Conservation (phyloP, 2,329 filamentous ascomycete species). For the Verticillium longisporum region DNA sequence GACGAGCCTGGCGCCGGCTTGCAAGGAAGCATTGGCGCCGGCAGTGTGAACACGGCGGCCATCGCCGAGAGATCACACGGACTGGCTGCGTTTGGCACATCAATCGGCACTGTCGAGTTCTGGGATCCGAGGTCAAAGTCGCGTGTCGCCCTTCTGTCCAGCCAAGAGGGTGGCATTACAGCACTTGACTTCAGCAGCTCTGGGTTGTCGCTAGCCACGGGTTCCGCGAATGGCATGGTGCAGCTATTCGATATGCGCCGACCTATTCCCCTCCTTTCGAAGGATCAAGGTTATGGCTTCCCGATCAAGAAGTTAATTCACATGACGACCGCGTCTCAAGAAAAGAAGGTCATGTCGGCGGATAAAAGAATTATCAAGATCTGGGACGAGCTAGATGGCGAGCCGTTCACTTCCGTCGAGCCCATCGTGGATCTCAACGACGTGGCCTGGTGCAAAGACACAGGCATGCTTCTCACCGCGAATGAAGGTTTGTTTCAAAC, state of each 20-base stretch:
- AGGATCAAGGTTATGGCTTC: conserved; percentile 94
- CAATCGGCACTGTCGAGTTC: conserved; percentile 91
- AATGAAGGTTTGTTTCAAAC: conserved; percentile 58
- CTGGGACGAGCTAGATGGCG: conserved; percentile 78
- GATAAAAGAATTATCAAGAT: conserved; percentile 97
- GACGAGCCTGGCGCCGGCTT: conserved; percentile 69
- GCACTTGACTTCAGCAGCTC: conserved; percentile 80
- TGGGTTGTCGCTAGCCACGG: conserved; percentile 78
- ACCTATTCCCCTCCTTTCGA: conserved; percentile 76
- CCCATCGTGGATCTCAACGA: conserved; percentile 92
- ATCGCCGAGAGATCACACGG: conserved; percentile 88
- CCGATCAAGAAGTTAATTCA: conserved; percentile 79
- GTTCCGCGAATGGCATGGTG: conserved; percentile 80
- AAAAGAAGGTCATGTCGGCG: conserved; percentile 82
- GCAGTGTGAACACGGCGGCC: conserved; percentile 79
- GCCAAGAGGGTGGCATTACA: conserved; percentile 68
- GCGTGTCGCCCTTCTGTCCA: conserved; percentile 69
- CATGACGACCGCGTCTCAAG: conserved; percentile 63
- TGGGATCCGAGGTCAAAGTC: conserved; percentile 87
- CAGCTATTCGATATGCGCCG: conserved; percentile 90
- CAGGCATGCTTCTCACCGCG: conserved; percentile 91
- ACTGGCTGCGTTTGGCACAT: conserved; percentile 87
- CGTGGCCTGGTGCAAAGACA: conserved; percentile 86
- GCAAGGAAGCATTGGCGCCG: conserved; percentile 80
- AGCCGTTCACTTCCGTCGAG: conserved; percentile 92